These are phyloP conservation scores for Talaromyces amestolkiae DNA, from an alignment of 2,329 filamentous ascomycete genomes.

Conservation along the genomic window DNA sequence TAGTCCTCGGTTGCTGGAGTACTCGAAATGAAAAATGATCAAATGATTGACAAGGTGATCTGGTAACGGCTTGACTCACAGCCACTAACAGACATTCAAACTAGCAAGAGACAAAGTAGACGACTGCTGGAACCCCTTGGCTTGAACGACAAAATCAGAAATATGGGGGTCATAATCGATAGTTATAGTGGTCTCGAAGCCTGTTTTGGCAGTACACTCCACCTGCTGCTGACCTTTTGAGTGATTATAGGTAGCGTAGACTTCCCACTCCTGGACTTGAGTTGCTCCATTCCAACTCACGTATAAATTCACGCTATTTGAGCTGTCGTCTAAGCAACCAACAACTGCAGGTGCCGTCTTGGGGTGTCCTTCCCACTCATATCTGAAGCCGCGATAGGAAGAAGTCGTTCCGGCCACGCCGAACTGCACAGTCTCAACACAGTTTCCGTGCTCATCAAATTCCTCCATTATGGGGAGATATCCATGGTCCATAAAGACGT, in stretches of 20 bases:
- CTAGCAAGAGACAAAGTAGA: neutral
- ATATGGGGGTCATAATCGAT: neutral
- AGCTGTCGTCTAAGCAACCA: neutral
- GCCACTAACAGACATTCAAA: neutral
- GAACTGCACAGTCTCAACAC: constrained; percentile 16
- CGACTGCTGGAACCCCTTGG: neutral
- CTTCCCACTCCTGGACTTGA: constrained; percentile 15
- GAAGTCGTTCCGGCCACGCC: neutral
- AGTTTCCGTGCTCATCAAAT: constrained; percentile 12
- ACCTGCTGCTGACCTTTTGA: neutral
- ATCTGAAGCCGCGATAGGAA: neutral
- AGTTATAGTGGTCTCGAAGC: neutral
- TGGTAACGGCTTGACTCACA: neutral
- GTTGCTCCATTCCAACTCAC: constrained; percentile 23
- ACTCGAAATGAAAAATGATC: neutral
- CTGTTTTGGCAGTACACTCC: neutral
- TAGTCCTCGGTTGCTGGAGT: neutral
- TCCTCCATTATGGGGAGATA: constrained; percentile 19
- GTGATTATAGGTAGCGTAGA: neutral
- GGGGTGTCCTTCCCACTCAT: neutral
- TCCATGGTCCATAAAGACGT: constrained; percentile 17
- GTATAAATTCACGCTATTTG: neutral
- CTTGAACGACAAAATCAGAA: neutral
- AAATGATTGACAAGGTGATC: neutral
- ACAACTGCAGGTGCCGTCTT: neutral